Percentiles rank a stretch among this genome's conserved stretches.
Conservation (phyloP, 208 protist genomes). For the Acanthamoeba triangularis region DNA sequence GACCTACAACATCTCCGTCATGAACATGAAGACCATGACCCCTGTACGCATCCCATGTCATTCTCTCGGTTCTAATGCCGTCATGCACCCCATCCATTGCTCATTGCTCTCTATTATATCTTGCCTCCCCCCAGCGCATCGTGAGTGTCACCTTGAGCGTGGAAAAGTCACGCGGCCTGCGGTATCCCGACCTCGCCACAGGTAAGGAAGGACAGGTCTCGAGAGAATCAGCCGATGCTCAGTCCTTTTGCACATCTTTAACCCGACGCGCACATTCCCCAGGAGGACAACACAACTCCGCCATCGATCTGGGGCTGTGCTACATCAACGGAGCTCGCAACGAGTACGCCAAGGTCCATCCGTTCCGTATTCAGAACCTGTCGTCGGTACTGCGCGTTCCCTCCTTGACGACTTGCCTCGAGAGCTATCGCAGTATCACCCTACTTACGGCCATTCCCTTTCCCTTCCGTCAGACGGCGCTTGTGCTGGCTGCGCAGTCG, state of each 20-base stretch:
- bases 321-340: constrained; percentile 72
- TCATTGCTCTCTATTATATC: not conserved
- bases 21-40: constrained; percentile 77
- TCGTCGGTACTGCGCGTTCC: constrained; percentile 19
- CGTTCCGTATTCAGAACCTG: constrained; percentile 78
- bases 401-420: constrained; percentile 66
- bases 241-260: not conserved
- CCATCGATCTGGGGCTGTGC: constrained; percentile 72
- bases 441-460: too few species aligned
- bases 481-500: constrained; percentile 77
- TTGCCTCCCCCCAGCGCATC: not conserved
- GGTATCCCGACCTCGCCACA: constrained; percentile 31
- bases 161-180: constrained; percentile 23
- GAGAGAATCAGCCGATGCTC: too few species aligned
- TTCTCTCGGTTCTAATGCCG: not conserved
- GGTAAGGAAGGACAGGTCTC: too few species aligned
- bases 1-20: constrained; percentile 69
- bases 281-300: not conserved
- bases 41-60: not conserved
- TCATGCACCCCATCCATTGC: not conserved
- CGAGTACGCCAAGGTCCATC: constrained; percentile 76
- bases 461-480: constrained; percentile 14
- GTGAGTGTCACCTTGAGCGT: constrained; percentile 59
- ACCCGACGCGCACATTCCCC: not conserved
- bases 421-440: not conserved